Percentiles rank a stretch among this genome's conserved stretches.
Conservation (phyloP, 805 yeast genomes). For the Ogataea sp. region DNA sequence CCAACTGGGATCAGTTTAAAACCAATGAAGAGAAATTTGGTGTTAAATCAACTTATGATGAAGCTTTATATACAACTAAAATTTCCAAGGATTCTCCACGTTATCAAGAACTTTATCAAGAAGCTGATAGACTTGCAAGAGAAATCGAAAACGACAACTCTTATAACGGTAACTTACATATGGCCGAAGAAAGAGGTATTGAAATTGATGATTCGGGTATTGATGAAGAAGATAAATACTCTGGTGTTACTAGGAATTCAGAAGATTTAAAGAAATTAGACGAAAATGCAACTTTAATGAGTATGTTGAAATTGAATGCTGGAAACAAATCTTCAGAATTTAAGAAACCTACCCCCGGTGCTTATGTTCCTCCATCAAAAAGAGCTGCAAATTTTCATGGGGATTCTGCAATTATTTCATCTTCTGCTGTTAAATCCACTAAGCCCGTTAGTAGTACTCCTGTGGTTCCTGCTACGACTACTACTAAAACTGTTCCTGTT, state of each 20-base stretch:
- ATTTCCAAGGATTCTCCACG: constrained; percentile 66
- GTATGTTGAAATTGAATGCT: constrained; percentile 16
- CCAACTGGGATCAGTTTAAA: constrained; percentile 87
- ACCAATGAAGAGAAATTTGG: constrained; percentile 89
- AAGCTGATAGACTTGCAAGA: constrained; percentile 72
- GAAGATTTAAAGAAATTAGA: too few species aligned
- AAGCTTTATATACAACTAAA: constrained; percentile 78
- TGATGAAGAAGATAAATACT: constrained; percentile 94
- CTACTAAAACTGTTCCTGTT: not conserved
- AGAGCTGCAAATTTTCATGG: constrained; percentile 41
- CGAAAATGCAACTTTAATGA: constrained; percentile 23
- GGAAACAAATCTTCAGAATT: constrained; percentile 12
- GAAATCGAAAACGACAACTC: constrained; percentile 67
- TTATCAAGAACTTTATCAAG: constrained; percentile 50
- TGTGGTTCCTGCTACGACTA: too few species aligned
- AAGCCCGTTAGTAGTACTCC: too few species aligned
- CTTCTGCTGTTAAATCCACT: constrained; percentile 39
- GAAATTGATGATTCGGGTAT: constrained; percentile 72
- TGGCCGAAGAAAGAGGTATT: constrained; percentile 88
- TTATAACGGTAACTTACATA: constrained; percentile 60
- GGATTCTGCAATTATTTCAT: constrained; percentile 62
- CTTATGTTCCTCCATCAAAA: constrained; percentile 50
- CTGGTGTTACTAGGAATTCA: constrained; percentile 89
- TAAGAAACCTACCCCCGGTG: constrained; percentile 26
- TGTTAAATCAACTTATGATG: constrained; percentile 76